Conservation (phyloP, 2,329 filamentous ascomycete species). For the Lachnellula cervina region DNA sequence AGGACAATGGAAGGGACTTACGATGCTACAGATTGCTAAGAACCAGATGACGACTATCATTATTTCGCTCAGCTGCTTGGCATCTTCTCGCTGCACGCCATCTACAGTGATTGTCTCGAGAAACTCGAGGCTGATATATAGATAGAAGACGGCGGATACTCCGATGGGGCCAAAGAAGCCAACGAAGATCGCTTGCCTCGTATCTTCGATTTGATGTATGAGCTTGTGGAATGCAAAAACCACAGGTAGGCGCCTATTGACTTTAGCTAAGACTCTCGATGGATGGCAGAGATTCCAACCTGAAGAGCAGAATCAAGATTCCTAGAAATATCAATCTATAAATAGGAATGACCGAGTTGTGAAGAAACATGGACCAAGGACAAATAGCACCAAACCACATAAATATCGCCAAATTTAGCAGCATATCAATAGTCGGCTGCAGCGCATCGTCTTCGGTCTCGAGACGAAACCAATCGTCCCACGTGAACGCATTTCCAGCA, state of each 20-base stretch:
- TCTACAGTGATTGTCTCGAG: slow-evolving; percentile 54
- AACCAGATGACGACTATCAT: slow-evolving; percentile 81
- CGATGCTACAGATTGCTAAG: slow-evolving; percentile 74
- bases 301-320: slow-evolving; percentile 69
- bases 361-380: slow-evolving; percentile 68
- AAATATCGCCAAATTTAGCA: slow-evolving; percentile 77
- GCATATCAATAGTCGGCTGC: slow-evolving; percentile 93
- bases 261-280: slow-evolving; percentile 1
- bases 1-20: slow-evolving; percentile 39
- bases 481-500: slow-evolving; percentile 84
- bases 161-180: slow-evolving; percentile 94
- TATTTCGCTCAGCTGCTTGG: slow-evolving; percentile 58
- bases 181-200: slow-evolving; percentile 74
- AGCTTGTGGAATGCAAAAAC: slow-evolving; percentile 67
- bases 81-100: slow-evolving; percentile 59
- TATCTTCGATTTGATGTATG: slow-evolving; percentile 73
- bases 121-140: slow-evolving; percentile 77
- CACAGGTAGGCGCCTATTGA: slow-evolving; percentile 59
- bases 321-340: slow-evolving; percentile 70
- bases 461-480: slow-evolving; percentile 90
- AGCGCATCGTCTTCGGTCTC: slow-evolving; percentile 86
- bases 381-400: slow-evolving; percentile 86
- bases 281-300: slow-evolving; percentile 32
- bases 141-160: slow-evolving; percentile 84
- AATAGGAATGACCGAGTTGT: slow-evolving; percentile 66